Percentiles rank a stretch among this genome's conserved stretches.
Evolutionary conservation across 129 eudicot genomes (phyloP).

Genomic region (Flaveria sonorensis): DNA sequence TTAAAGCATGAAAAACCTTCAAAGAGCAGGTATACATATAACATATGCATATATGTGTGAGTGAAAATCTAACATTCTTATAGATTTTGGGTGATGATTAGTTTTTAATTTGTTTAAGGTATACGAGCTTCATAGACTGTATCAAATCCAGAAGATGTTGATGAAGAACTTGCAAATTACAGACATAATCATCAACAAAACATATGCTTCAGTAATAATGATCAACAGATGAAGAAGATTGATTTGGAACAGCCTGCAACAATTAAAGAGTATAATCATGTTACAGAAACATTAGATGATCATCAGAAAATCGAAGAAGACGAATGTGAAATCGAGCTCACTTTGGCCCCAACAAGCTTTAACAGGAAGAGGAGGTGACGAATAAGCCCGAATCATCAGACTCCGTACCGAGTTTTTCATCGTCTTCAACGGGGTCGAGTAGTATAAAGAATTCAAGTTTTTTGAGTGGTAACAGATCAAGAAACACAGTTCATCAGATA

Average conservation of each 20-base stretch:
- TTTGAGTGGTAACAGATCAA: constrained; percentile 32
- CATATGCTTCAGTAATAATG: constrained; percentile 22
- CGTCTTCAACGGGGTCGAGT: constrained; percentile 72
- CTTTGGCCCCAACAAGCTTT: constrained; percentile 76
- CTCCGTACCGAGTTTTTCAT: constrained; percentile 66
- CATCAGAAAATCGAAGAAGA: constrained; percentile 49
- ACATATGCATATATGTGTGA: neutral
- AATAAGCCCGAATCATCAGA: constrained; percentile 48
- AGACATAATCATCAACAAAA: constrained; percentile 27
- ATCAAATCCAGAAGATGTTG: constrained; percentile 71
- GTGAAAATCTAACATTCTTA: constrained; percentile 1
- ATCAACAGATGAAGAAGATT: constrained; percentile 29
- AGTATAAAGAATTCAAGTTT: constrained; percentile 41
- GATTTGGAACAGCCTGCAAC: constrained; percentile 50
- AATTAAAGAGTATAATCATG: constrained; percentile 37
- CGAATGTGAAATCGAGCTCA: constrained; percentile 77
- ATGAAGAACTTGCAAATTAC: constrained; percentile 55
- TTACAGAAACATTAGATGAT: constrained; percentile 19
- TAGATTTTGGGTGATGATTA: constrained; percentile 13
- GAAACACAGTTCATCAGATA: constrained; percentile 48
- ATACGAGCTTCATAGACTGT: constrained; percentile 86
- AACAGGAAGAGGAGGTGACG: constrained; percentile 38
- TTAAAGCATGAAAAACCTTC: constrained; percentile 92
- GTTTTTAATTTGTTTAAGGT: constrained; percentile 47
- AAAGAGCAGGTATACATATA: constrained; percentile 66